Conservation (phyloP, 768 basidiomycete genomes). For the Exsudoporus frostii region DNA sequence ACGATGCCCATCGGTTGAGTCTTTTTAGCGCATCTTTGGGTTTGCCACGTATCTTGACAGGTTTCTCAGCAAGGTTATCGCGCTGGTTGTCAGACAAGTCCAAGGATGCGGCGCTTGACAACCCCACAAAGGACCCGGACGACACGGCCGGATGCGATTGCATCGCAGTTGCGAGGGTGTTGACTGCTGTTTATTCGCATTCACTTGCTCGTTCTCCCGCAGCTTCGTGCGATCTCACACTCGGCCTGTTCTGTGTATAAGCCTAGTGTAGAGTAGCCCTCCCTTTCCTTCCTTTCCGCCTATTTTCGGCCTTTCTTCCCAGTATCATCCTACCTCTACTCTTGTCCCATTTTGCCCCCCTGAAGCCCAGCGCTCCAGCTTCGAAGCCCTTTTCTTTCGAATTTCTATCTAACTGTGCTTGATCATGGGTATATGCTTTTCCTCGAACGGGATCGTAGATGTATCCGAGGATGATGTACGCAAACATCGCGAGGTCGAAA, state of each 20-base stretch:
- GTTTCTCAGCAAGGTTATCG: conserved; percentile 5
- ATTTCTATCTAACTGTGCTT: background rate
- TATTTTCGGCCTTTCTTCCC: background rate
- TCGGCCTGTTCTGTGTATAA: conserved; percentile 17
- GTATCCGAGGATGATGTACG: conserved; percentile 67
- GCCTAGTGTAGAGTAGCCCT: conserved; percentile 8
- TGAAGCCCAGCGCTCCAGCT: conserved; percentile 15
- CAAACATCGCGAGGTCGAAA: conserved; percentile 69
- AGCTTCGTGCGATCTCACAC: conserved; percentile 6
- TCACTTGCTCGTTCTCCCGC: background rate
- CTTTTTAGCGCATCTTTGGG: background rate
- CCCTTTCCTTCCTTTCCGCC: background rate
- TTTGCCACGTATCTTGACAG: background rate
- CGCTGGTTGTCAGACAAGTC: background rate
- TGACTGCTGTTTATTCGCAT: conserved; percentile 20
- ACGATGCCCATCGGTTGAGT: background rate
- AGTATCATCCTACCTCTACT: background rate
- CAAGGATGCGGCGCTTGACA: background rate
- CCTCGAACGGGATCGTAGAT: conserved; percentile 51
- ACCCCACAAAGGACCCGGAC: no score
- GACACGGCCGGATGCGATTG: background rate
- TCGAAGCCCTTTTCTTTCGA: conserved; percentile 3
- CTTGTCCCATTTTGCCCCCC: background rate
- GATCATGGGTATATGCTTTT: conserved; percentile 78
- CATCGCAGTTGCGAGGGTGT: conserved; percentile 9